Base-by-base conservation (phyloP, 1,139 yeast species). In the Arxiozyma telluris region DNA sequence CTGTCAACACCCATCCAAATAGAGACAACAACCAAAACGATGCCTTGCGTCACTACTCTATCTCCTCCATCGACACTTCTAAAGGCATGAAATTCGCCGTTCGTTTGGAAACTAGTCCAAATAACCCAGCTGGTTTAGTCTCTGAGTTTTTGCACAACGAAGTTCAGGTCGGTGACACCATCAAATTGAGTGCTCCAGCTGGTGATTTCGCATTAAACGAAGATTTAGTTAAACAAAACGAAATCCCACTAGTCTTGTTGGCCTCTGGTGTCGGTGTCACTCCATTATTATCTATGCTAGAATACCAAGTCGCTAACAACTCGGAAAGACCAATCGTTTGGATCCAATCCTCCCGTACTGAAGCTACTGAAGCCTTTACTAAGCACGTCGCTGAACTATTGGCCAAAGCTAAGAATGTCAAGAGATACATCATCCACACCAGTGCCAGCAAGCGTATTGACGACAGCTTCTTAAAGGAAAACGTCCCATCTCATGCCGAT, bases 251-350 rank as follows among this genome's bases (percentile, higher is more conserved):
- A 23, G 72, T 80, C 3, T 67, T 82, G 46, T 67, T 81, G 53
- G 76, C 80, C 34, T 86, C 83, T 52, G 90, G 89, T 53, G 82
- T 83, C 59, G 90, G 89, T 58, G 78, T 82, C 55, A 84, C 89
- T 2, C 89, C 90, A 46, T 59, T 81, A 54, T 63, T 82, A 50
- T 71, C 86, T 9, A 78, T 82, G 65, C 63, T 77, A 39, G 78
- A 78, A 59, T 62, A 70, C 18, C 70, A 66, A 56, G 57, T 62
- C 22, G 46, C 44, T 20, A 52, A 49, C 4, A 66, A 65, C 51
- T 60, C 66, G 39, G 47, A 56, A n/a, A 65, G 69, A 57, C 70
- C 69, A 50, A 56, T 66, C 22, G 54, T 56, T 53, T 65, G 70
- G 70, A 63, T 66, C 45, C 69, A 66, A 57, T 58, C 69, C 18